Conservation (phyloP, 116 monocot species). For the Cymodocea nodosa region DNA sequence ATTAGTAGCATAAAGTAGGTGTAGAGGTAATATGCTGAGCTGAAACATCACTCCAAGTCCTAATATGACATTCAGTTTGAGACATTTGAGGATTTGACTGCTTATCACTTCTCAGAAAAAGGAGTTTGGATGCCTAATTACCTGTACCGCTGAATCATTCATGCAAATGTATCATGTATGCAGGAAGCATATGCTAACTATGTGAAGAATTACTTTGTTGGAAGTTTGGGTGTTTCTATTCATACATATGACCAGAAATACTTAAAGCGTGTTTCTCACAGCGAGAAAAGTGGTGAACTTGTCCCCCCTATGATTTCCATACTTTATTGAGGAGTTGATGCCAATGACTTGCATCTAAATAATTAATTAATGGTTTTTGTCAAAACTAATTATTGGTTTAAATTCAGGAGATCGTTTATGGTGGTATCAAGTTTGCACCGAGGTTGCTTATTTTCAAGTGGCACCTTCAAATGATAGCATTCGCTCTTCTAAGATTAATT, state of each 20-base stretch:
- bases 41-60: too few species aligned
- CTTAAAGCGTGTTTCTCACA: slow-evolving; percentile 58
- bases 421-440: slow-evolving; percentile 99
- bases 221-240: slow-evolving; percentile 66
- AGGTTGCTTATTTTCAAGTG: slow-evolving; percentile 97
- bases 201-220: slow-evolving; percentile 81
- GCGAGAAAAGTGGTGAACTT: slow-evolving; percentile 54
- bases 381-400: slow-evolving; percentile 1
- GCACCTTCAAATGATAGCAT: slow-evolving; percentile 79
- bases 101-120: too few species aligned
- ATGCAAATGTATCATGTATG: slow-evolving; percentile 6
- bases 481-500: slow-evolving; percentile 72
- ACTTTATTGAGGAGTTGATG: too few species aligned
- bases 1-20: too few species aligned
- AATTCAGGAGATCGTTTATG: slow-evolving; percentile 60
- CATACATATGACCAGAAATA: slow-evolving; percentile 62
- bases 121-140: not conserved
- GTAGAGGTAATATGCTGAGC: too few species aligned
- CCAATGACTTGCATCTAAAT: too few species aligned
- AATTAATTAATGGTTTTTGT: too few species aligned
- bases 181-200: slow-evolving; percentile 79
- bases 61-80: not conserved
- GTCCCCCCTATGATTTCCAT: not conserved
- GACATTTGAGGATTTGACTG: not conserved
- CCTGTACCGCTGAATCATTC: not conserved